Evolutionary conservation across 352 stramenopile species (phyloP).

Genomic region (Globisporangium acanthophoron): DNA sequence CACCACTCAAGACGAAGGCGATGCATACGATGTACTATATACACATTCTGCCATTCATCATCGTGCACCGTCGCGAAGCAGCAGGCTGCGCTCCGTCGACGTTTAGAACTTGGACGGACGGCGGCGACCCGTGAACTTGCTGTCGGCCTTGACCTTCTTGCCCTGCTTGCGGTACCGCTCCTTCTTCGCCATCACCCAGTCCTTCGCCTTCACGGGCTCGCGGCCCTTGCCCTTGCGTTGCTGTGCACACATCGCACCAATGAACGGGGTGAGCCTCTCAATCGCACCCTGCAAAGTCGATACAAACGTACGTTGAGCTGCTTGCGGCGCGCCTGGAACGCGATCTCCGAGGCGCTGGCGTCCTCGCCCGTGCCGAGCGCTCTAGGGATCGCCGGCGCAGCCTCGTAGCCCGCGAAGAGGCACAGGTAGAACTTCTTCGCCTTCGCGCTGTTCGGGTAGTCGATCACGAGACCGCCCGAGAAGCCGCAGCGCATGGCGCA

Average conservation of each 20-base stretch:
- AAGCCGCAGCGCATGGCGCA: conserved; percentile 89
- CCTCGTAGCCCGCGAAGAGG: conserved; percentile 93
- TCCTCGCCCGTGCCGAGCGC: conserved; percentile 64
- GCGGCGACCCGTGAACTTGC: conserved; percentile 97
- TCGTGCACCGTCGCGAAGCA: conserved; percentile 2
- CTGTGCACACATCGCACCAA: conserved; percentile 11
- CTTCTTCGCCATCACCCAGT: conserved; percentile 99
- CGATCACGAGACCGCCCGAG: conserved; percentile 96
- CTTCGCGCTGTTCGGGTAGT: conserved; percentile 99
- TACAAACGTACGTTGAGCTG: conserved; percentile 40
- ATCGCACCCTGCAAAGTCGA: background rate
- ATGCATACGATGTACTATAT: conserved; percentile 57
- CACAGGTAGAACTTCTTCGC: conserved; percentile 99
- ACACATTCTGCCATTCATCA: conserved; percentile 16
- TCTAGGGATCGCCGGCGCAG: conserved; percentile 69
- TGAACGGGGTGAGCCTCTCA: too few relatives aligned
- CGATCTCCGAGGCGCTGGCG: conserved; percentile 32
- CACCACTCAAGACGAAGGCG: conserved; percentile 4
- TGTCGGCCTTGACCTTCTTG: conserved; percentile 96
- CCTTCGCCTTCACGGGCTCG: conserved; percentile 71
- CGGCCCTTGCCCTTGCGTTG: conserved; percentile 48
- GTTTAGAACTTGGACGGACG: conserved; percentile 94
- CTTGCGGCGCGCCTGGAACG: conserved; percentile 55
- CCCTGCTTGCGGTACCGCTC: conserved; percentile 96
- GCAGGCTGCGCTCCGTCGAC: background rate